A percentile compares a stretch with the other conserved stretches of the same genome.
Conservation (phyloP, 2,329 filamentous ascomycete species). For the Fusarium odoratissimum region DNA sequence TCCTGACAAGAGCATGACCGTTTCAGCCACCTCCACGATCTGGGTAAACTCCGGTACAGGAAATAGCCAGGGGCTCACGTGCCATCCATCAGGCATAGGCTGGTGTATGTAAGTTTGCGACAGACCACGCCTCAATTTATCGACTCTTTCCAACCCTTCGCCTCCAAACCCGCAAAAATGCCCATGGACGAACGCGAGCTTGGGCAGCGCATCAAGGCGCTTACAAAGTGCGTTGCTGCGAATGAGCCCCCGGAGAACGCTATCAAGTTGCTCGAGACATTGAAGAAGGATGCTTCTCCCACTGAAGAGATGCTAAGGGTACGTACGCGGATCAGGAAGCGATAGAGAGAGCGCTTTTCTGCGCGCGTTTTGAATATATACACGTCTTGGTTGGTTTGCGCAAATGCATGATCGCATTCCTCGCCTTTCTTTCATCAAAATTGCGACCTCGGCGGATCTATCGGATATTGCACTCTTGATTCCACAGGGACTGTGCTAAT, state of each 20-base stretch:
- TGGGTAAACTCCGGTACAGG: conserved; percentile 30
- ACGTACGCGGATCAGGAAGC: conserved; percentile 56
- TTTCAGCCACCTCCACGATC: not conserved
- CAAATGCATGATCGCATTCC: conserved; percentile 37
- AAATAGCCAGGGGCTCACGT: conserved; percentile 26
- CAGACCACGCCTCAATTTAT: conserved; percentile 16
- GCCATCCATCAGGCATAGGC: conserved; percentile 22
- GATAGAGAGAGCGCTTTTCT: not conserved
- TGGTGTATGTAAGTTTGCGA: conserved; percentile 21
- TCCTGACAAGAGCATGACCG: not conserved
- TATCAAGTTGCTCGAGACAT: conserved; percentile 77
- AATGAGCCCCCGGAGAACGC: conserved; percentile 81
- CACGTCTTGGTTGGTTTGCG: conserved; percentile 20
- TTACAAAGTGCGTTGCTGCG: conserved; percentile 80
- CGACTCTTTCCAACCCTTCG: conserved; percentile 1
- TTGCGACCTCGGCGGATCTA: not conserved
- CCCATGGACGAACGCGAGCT: conserved; percentile 86
- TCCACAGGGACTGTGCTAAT: conserved; percentile 20
- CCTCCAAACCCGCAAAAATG: conserved; percentile 13
- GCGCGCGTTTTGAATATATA: conserved; percentile 8
- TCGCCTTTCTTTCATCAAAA: conserved; percentile 1
- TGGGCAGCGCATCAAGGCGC: conserved; percentile 77
- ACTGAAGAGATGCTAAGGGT: conserved; percentile 91
- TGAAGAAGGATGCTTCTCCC: conserved; percentile 83
- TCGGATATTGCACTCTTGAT: not conserved